Evolutionary conservation across 2,329 filamentous ascomycete species (phyloP), one percentile per base, ranked within the genome.

Genomic region (Grosmannia serpens): DNA sequence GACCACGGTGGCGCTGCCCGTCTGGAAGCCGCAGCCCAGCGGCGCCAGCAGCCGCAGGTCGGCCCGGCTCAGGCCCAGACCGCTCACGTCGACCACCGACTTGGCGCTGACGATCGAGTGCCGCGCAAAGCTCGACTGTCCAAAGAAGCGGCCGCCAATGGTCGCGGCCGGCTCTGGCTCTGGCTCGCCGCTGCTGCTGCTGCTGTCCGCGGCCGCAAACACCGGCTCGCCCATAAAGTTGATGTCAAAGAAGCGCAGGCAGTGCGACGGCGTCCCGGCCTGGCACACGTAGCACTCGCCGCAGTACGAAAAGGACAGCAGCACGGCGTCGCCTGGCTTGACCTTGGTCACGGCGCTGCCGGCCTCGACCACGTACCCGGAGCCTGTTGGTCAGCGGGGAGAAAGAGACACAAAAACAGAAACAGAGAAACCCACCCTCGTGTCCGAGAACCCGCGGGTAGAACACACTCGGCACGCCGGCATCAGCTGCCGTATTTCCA

Each of bases 331-430:
- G 17, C 71, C 71, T 2, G 64, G 61, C 47, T 65, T 31, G 24
- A 58, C 55, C 27, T 44, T 58, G 49, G 63, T 64, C 35, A 71
- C 63, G 22, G 55, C 46, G 5, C 62, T 60, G 65, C 58, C 95
- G 81, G 66, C 89, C 89, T 71, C 89, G 69, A 90, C 90, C 62
- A 94, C 89, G 63, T 95, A 87, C 64, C 88, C 90, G 27, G 95
- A 83, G 41, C 91, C 83, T 57, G 56, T 33, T n/a, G 3, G 41
- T n/a, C 6, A 44, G 38, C 17, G 38, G 3, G 17, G 38, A 41
- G 15, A 17, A 15, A 17, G 15, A 41, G 38, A 20, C 33, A 38
- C 33, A 54, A 13, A 52, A 22, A 3, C 24, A 4, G 46, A 26
- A 13, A 4, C 44, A 13, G 10, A 47, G 29, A 3, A 26, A 17